phyloP scores from a whole-genome alignment of 176 grass and related monocot genomes.

The Cenchrus purpureus region DNA sequence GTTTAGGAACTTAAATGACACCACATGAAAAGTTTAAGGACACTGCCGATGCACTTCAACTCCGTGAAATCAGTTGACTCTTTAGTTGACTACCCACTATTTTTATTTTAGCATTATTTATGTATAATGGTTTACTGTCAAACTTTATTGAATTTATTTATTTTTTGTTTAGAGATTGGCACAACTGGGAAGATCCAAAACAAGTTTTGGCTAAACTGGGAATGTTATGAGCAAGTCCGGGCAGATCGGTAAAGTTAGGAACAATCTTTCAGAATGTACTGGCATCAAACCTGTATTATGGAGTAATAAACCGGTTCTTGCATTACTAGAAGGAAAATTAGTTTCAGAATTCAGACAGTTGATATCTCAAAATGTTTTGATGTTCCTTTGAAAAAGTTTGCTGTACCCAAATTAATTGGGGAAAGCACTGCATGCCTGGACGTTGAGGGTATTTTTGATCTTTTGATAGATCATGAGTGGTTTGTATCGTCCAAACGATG shows the following conservation, averaged over 20 bases:
- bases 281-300: background rate
- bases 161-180: background rate
- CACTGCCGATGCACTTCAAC: background rate
- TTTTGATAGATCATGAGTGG: background rate
- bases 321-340: slow-evolving; percentile 3
- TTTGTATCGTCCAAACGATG: slow-evolving; percentile 14
- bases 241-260: background rate
- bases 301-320: slow-evolving; percentile 26
- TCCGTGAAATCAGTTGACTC: background rate
- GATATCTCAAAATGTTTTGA: background rate
- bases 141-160: background rate
- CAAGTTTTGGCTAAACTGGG: slow-evolving; percentile 8
- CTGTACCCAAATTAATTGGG: background rate
- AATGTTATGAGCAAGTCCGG: slow-evolving; percentile 1
- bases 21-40: slow-evolving; percentile 7
- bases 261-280: slow-evolving; percentile 8
- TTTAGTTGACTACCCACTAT: background rate
- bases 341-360: slow-evolving; percentile 6
- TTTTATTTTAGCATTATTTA: background rate
- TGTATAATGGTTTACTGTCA: background rate
- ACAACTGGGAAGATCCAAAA: slow-evolving; percentile 4
- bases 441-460: slow-evolving; percentile 8
- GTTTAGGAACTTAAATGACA: background rate
- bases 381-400: background rate
- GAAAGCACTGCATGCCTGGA: background rate